Evolutionary conservation across 2,329 filamentous ascomycete genomes (phyloP).

Genomic region (Penicillium sp.): DNA sequence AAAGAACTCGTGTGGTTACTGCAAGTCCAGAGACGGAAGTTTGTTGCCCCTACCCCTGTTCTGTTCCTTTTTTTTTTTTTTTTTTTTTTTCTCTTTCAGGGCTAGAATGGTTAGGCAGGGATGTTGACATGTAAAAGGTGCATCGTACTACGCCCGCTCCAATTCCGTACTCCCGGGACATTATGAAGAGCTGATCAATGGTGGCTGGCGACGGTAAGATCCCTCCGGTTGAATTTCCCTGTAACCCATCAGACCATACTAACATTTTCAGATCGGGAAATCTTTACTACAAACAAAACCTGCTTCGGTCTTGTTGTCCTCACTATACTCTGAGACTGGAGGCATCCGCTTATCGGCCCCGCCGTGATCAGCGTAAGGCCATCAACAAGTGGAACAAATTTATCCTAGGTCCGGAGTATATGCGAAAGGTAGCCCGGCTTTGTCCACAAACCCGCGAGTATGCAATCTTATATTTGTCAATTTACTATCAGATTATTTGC

Average conservation of each 20-base stretch:
- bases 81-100: background rate
- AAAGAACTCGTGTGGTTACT: constrained; percentile 51
- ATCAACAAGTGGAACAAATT: constrained; percentile 52
- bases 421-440: constrained; percentile 46
- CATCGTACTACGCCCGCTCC: constrained; percentile 49
- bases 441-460: constrained; percentile 48
- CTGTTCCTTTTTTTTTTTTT: background rate
- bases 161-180: constrained; percentile 46
- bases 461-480: constrained; percentile 15
- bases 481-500: background rate
- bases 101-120: background rate
- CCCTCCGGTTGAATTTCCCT: background rate
- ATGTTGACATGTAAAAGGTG: constrained; percentile 36
- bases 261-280: constrained; percentile 44
- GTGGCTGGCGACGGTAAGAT: constrained; percentile 50
- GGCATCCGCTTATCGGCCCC: constrained; percentile 44
- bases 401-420: constrained; percentile 50
- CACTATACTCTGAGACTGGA: constrained; percentile 63
- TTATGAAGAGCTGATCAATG: constrained; percentile 50
- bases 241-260: constrained; percentile 8
- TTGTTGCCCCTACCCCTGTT: constrained; percentile 28
- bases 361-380: constrained; percentile 49
- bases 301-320: constrained; percentile 80
- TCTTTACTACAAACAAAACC: constrained; percentile 55
- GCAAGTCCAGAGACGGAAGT: constrained; percentile 49